phyloP scores from a whole-genome alignment of 176 grass and related monocot genomes.

The Chloris gayana region DNA sequence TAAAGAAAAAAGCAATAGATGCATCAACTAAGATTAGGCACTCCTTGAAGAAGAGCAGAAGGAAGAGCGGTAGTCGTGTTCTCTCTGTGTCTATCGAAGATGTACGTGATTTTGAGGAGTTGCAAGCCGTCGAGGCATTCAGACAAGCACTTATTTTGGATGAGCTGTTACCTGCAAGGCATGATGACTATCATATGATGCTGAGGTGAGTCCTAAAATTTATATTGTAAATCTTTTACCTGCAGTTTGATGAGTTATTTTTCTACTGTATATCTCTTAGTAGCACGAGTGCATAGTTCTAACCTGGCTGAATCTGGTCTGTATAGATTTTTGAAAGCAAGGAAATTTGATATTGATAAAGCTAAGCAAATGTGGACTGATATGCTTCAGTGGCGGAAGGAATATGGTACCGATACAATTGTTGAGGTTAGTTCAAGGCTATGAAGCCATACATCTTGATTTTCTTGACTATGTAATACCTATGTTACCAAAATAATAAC shows the following conservation, averaged over 20 bases:
- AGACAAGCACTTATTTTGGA: constrained; percentile 72
- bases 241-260: neutral
- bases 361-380: constrained; percentile 98
- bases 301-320: constrained; percentile 30
- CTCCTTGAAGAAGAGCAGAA: constrained; percentile 82
- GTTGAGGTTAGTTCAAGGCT: constrained; percentile 57
- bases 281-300: neutral
- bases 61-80: constrained; percentile 70
- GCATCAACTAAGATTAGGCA: constrained; percentile 85
- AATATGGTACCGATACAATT: constrained; percentile 87
- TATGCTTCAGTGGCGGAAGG: constrained; percentile 97
- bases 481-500: constrained; percentile 13
- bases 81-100: constrained; percentile 96
- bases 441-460: constrained; percentile 9
- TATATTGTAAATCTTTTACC: neutral
- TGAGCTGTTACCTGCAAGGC: constrained; percentile 76
- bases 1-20: constrained; percentile 97
- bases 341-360: constrained; percentile 93
- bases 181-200: constrained; percentile 99
- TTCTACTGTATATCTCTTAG: constrained; percentile 11
- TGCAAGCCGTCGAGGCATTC: constrained; percentile 81
- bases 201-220: constrained; percentile 57
- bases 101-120: constrained; percentile 78
- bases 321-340: constrained; percentile 87
- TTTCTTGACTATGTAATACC: neutral